Evolutionary conservation across 306 rosid genomes (phyloP), one percentile per base, ranked within the genome.

Genomic region (Castanea mollissima): DNA sequence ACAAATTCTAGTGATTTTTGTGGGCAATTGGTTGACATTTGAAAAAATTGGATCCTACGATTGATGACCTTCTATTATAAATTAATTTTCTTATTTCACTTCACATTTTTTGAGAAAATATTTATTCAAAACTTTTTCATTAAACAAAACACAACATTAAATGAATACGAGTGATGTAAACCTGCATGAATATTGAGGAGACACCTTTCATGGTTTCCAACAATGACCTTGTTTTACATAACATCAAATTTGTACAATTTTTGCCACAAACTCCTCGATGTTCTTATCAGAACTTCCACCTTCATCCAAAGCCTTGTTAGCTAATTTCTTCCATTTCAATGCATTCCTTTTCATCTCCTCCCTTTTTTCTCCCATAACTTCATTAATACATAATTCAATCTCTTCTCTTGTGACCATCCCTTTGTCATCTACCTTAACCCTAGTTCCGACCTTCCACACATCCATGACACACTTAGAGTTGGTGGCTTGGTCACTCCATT

Each of bases 231-330:
- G 16, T 11, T 49, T 49, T 12, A 49, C 16, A 49, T 49, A 12
- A 49, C 54, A 10, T 23, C 27, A 18, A 3, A 14, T 16, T 46
- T 6, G 72, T 19, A 18, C 7, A 67, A 67, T 46, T 34, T 67
- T 34, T 34, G 63, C 35, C n/a, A 78, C 71, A 31, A 78, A 78
- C 14, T 78, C 82, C 15, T 38, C 44, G 5, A 78, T 71, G 51
- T 78, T 71, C 18, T 59, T 78, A 49, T 71, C 71, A 5, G 82
- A 78, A 35, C 82, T 78, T 4, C 82, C 82, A 32, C 82, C 77
- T 78, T 58, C 77, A 29, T 71, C 77, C 38, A 46, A 23, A 2
- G 82, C 82, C 51, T 71, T 34, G 20, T 27, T 71, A 1, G 77
- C 76, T 71, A 51, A 59, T 41, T 78, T 35, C 63, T 58, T 78